Evolutionary conservation across 805 yeast species (phyloP).

Genomic region (Lipomyces anomalus): DNA sequence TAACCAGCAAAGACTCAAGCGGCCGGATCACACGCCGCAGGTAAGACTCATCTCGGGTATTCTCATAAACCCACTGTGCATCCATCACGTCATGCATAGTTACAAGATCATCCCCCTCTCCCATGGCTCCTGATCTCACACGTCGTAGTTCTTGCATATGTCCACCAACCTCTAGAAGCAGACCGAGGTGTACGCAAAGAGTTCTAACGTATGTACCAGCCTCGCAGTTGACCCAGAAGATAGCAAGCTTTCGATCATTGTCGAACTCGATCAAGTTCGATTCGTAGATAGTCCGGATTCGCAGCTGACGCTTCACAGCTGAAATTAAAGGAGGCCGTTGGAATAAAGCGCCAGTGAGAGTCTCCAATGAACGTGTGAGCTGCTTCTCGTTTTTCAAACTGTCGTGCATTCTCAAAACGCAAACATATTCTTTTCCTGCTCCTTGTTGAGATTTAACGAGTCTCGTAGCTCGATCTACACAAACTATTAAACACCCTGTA

Average conservation of each 20-base stretch:
- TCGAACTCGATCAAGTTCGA: constrained; percentile 94
- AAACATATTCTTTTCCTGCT: constrained; percentile 99
- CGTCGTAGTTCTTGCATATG: constrained; percentile 99
- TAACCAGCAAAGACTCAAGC: constrained; percentile 84
- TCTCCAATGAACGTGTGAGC: constrained; percentile 79
- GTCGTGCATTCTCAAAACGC: constrained; percentile 93
- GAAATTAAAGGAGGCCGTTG: constrained; percentile 99
- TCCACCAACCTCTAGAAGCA: constrained; percentile 97
- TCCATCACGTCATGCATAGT: constrained; percentile 96
- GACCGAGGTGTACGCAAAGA: constrained; percentile 96
- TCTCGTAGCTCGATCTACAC: constrained; percentile 97
- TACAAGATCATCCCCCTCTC: constrained; percentile 85
- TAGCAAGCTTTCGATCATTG: constrained; percentile 93
- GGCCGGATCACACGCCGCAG: constrained; percentile 92
- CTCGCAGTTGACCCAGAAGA: constrained; percentile 99
- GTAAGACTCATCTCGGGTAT: constrained; percentile 93
- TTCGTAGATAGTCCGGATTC: constrained; percentile 97
- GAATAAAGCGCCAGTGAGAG: constrained; percentile 95
- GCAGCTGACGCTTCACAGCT: constrained; percentile 97
- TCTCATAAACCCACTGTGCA: constrained; percentile 97
- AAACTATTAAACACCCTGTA: constrained; percentile 96
- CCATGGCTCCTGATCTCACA: constrained; percentile 94
- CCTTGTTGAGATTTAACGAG: constrained; percentile 98
- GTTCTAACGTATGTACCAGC: constrained; percentile 99
- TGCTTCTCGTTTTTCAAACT: constrained; percentile 86